A percentile compares a stretch with the other conserved stretches of the same genome.
These are phyloP conservation scores for Perilla frutescens DNA, from an alignment of 257 asterid genomes.

Conservation along the genomic window DNA sequence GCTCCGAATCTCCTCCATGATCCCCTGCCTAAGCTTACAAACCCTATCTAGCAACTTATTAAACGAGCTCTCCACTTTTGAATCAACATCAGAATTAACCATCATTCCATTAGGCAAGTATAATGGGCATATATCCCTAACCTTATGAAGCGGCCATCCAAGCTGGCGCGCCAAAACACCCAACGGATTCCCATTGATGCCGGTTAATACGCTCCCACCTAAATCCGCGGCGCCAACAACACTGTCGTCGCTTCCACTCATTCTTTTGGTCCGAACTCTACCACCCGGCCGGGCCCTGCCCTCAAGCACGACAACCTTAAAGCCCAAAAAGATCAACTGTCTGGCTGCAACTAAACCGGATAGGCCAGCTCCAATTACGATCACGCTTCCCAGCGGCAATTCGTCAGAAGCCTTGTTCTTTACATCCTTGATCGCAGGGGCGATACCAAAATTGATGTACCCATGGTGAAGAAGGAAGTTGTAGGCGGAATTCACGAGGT, in stretches of 20 bases:
- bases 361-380: constrained; percentile 85
- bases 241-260: constrained; percentile 63
- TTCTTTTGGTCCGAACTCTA: constrained; percentile 78
- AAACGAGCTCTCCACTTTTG: constrained; percentile 82
- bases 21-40: constrained; percentile 93
- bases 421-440: constrained; percentile 73
- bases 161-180: constrained; percentile 95
- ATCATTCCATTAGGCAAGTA: constrained; percentile 85
- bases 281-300: constrained; percentile 92
- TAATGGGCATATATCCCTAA: constrained; percentile 92
- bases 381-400: constrained; percentile 58
- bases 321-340: constrained; percentile 83
- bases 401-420: constrained; percentile 56
- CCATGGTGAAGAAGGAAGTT: constrained; percentile 81
- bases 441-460: constrained; percentile 86
- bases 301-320: constrained; percentile 85
- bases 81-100: constrained; percentile 84
- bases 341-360: constrained; percentile 95
- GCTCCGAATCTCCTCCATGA: constrained; percentile 81
- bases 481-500: constrained; percentile 81
- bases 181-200: constrained; percentile 93
- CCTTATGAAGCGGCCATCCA: constrained; percentile 91
- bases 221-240: constrained; percentile 86
- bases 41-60: constrained; percentile 94
- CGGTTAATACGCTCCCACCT: constrained; percentile 97